A percentile compares a stretch with the other conserved stretches of the same genome.
These are phyloP conservation scores for Candida endomychidarum DNA, from an alignment of 805 yeast genomes.

Conservation along the genomic window DNA sequence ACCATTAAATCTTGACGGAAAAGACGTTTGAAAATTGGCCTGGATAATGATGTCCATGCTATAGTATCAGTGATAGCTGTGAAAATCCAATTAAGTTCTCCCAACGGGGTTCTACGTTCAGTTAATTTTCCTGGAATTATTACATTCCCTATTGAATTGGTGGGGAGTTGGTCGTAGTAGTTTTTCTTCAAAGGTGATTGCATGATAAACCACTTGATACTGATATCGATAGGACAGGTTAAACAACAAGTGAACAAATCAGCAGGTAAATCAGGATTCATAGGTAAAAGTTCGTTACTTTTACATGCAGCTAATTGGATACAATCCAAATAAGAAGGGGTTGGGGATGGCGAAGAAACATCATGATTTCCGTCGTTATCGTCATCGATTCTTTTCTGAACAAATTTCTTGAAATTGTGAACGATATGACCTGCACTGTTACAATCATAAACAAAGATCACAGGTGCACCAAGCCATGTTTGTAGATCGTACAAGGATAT, in stretches of 20 bases:
- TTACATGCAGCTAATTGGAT: slow-evolving; percentile 93
- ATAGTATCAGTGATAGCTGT: slow-evolving; percentile 97
- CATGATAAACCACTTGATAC: slow-evolving; percentile 87
- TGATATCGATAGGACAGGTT: slow-evolving; percentile 93
- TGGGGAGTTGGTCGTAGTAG: slow-evolving; percentile 47
- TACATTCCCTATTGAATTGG: slow-evolving; percentile 53
- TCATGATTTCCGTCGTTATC: slow-evolving; percentile 66
- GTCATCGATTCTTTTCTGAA: slow-evolving; percentile 84
- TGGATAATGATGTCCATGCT: slow-evolving; percentile 91
- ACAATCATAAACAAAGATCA: slow-evolving; percentile 92
- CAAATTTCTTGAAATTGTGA: slow-evolving; percentile 83
- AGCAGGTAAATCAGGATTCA: slow-evolving; percentile 94
- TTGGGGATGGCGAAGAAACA: slow-evolving; percentile 56
- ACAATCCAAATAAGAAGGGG: slow-evolving; percentile 74
- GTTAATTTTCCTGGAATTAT: slow-evolving; percentile 87
- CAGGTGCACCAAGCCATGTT: slow-evolving; percentile 97
- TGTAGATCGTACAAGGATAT: slow-evolving; percentile 93
- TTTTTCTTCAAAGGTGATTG: slow-evolving; percentile 66
- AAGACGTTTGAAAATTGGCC: slow-evolving; percentile 83
- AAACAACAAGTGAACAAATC: slow-evolving; percentile 94
- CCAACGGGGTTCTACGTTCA: slow-evolving; percentile 92
- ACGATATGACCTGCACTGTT: slow-evolving; percentile 93
- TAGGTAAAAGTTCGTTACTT: slow-evolving; percentile 81
- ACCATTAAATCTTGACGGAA: slow-evolving; percentile 96
- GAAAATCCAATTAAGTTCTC: slow-evolving; percentile 96